Percentiles rank a stretch among this genome's conserved stretches.
Evolutionary conservation across 345 rosid genomes (phyloP).

Genomic region (Arabis hirsuta): DNA sequence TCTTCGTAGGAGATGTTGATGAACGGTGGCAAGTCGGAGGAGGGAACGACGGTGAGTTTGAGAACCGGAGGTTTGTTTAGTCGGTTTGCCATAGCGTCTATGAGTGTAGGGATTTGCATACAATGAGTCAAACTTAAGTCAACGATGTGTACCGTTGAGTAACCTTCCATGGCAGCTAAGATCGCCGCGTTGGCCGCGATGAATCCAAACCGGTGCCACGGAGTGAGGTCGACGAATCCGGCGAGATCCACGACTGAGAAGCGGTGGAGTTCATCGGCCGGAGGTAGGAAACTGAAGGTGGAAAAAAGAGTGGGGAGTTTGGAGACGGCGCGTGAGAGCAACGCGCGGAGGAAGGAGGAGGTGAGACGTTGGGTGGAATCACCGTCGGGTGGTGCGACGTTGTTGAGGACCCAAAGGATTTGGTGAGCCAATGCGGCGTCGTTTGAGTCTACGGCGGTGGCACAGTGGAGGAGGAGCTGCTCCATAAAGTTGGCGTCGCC

Average conservation of each 20-base stretch:
- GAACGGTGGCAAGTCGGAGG: slow-evolving; percentile 55
- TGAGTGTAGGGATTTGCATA: slow-evolving; percentile 97
- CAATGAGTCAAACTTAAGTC: slow-evolving; percentile 86
- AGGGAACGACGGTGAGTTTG: slow-evolving; percentile 71
- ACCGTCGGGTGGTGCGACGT: slow-evolving; percentile 81
- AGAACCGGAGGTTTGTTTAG: slow-evolving; percentile 56
- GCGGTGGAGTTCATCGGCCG: slow-evolving; percentile 45
- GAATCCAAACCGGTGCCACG: slow-evolving; percentile 95
- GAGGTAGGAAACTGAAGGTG: slow-evolving; percentile 44
- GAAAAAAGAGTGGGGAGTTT: slow-evolving; percentile 60
- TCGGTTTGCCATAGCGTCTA: slow-evolving; percentile 73
- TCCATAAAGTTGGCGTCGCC: slow-evolving; percentile 86
- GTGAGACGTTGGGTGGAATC: slow-evolving; percentile 81
- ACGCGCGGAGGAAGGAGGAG: slow-evolving; percentile 77
- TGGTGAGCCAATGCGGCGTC: slow-evolving; percentile 84
- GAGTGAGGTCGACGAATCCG: slow-evolving; percentile 82
- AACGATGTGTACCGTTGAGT: slow-evolving; percentile 74
- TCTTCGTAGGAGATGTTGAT: slow-evolving; percentile 72
- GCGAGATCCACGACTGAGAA: slow-evolving; percentile 90
- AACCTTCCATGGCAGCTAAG: slow-evolving; percentile 78
- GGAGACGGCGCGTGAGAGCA: slow-evolving; percentile 72
- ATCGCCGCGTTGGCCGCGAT: slow-evolving; percentile 86
- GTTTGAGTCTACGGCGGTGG: slow-evolving; percentile 79
- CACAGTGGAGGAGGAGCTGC: slow-evolving; percentile 86
- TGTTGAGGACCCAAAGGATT: slow-evolving; percentile 88